A percentile compares a stretch with the other conserved stretches of the same genome.
Conservation (phyloP, 306 rosid species). For the Coriaria nepalensis region DNA sequence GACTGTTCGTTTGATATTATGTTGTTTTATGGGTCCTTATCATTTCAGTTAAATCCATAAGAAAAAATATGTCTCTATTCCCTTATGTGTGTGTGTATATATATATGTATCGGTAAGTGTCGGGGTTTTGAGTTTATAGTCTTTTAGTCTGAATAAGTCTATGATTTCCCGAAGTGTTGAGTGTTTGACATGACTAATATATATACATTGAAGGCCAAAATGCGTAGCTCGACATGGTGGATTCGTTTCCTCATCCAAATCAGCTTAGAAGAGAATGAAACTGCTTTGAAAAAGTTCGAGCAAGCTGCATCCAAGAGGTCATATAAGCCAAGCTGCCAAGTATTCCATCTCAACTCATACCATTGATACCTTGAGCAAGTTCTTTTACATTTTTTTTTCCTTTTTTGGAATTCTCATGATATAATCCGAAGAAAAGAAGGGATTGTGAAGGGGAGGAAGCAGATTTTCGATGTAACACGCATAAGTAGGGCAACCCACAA, state of each 20-base stretch:
- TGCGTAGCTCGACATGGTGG: constrained; percentile 88
- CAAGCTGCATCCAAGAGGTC: constrained; percentile 46
- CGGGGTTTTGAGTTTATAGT: not conserved
- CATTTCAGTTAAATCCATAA: too few relatives aligned
- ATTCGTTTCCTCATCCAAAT: constrained; percentile 44
- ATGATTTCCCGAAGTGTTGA: not conserved
- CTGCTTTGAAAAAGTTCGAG: constrained; percentile 48
- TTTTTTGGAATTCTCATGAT: too few relatives aligned
- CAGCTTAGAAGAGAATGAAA: constrained; percentile 56
- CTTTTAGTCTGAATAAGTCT: not conserved
- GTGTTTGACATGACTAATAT: constrained; percentile 2
- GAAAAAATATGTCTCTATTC: too few relatives aligned
- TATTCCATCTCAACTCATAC: constrained; percentile 65
- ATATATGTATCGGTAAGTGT: too few relatives aligned
- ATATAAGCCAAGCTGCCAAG: constrained; percentile 61
- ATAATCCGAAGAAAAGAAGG: too few relatives aligned
- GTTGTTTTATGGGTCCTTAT: too few relatives aligned
- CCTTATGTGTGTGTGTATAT: too few relatives aligned
- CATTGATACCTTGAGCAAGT: constrained; percentile 20
- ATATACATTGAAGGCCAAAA: constrained; percentile 54
- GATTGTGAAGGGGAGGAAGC: too few relatives aligned
- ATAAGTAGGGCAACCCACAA: too few relatives aligned
- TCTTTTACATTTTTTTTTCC: too few relatives aligned
- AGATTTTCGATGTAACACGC: too few relatives aligned
- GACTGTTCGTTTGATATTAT: too few relatives aligned